Evolutionary conservation across 768 basidiomycete species (phyloP).

Genomic region (Clavulina sp.): DNA sequence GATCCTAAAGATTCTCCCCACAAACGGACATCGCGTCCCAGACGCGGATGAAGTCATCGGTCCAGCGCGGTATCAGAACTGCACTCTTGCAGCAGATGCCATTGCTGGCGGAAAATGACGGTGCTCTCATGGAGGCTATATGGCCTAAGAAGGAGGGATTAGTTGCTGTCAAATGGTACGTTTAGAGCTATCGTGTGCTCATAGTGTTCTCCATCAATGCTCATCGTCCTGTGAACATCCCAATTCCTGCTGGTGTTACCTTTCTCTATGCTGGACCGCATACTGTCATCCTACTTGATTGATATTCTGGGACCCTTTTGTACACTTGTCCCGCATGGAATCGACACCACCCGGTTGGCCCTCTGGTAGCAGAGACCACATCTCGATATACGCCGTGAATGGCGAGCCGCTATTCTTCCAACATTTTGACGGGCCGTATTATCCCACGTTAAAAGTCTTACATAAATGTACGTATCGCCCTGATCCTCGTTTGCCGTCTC

Average conservation of each 20-base stretch:
- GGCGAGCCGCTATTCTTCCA: slow-evolving; percentile 86
- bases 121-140: slow-evolving; percentile 69
- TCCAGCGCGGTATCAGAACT: slow-evolving; percentile 75
- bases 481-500: neutral
- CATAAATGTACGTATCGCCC: slow-evolving; percentile 59
- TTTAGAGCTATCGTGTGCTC: neutral
- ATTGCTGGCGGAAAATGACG: slow-evolving; percentile 40
- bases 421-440: slow-evolving; percentile 86
- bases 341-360: no score
- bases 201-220: neutral
- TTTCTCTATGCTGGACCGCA: slow-evolving; percentile 17
- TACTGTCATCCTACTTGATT: slow-evolving; percentile 1
- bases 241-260: no score
- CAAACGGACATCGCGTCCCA: slow-evolving; percentile 71
- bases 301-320: slow-evolving; percentile 8
- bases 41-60: slow-evolving; percentile 82
- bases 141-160: slow-evolving; percentile 99
- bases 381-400: slow-evolving; percentile 82
- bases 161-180: slow-evolving; percentile 83
- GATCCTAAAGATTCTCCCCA: slow-evolving; percentile 27
- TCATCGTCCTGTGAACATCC: neutral
- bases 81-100: slow-evolving; percentile 61
- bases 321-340: slow-evolving; percentile 11
- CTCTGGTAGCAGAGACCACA: slow-evolving; percentile 76
- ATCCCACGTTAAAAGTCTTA: slow-evolving; percentile 72